Conservation (phyloP, 257 asterid genomes). For the Plantago ovata region DNA sequence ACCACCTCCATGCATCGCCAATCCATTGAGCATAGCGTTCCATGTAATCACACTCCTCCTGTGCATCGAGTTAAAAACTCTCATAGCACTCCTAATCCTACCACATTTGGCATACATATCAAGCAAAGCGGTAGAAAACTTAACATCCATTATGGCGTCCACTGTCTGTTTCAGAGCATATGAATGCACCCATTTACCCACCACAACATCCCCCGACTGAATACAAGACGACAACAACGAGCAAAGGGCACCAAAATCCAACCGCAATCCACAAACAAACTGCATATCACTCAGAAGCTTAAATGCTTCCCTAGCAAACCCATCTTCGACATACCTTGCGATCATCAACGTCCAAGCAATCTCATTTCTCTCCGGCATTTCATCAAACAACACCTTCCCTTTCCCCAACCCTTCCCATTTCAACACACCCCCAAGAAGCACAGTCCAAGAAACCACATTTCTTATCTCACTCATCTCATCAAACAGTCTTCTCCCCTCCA, state of each 20-base stretch:
- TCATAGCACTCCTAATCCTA: constrained; percentile 41
- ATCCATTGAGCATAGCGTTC: constrained; percentile 76
- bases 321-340: constrained; percentile 49
- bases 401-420: constrained; percentile 54
- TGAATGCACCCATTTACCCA: constrained; percentile 67
- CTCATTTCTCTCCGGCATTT: constrained; percentile 71
- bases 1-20: constrained; percentile 87
- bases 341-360: constrained; percentile 69
- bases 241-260: constrained; percentile 49
- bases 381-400: constrained; percentile 54
- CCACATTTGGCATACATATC: constrained; percentile 95
- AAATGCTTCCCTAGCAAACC: constrained; percentile 45
- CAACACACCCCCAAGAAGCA: constrained; percentile 56
- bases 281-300: constrained; percentile 50
- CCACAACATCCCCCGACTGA: constrained; percentile 48
- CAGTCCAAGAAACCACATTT: constrained; percentile 79
- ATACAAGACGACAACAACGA: constrained; percentile 62
- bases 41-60: constrained; percentile 48
- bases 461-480: constrained; percentile 49
- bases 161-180: constrained; percentile 41
- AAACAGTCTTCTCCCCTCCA: constrained; percentile 45
- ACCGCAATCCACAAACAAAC: constrained; percentile 30
- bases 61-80: constrained; percentile 42
- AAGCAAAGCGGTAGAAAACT: constrained; percentile 59
- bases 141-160: constrained; percentile 37